These are phyloP conservation scores for Kickxella alabastrina DNA, from an alignment of 192 early-diverging fungal genomes.

Conservation along the genomic window DNA sequence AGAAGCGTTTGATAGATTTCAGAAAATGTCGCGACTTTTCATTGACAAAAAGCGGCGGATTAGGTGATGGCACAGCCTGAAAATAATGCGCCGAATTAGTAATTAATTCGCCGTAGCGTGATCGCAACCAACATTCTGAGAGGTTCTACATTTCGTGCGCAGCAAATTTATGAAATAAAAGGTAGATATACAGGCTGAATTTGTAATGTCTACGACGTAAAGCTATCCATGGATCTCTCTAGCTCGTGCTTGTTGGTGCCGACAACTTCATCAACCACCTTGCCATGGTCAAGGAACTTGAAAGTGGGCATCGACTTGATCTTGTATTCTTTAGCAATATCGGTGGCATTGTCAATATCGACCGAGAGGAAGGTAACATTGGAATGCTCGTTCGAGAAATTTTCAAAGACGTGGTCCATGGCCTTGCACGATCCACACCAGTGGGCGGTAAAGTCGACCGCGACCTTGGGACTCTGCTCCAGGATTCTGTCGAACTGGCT, in stretches of 20 bases:
- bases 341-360: conserved; percentile 69
- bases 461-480: conserved; percentile 40
- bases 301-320: conserved; percentile 78
- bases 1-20: no score
- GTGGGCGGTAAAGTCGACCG: conserved; percentile 74
- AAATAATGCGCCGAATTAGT: no score
- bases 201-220: conserved; percentile 12
- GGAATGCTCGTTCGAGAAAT: conserved; percentile 53
- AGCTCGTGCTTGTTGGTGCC: conserved; percentile 55
- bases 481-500: conserved; percentile 22
- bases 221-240: conserved; percentile 16
- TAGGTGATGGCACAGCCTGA: no score
- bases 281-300: conserved; percentile 62
- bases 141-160: no score
- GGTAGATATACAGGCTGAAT: no score
- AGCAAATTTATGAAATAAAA: no score
- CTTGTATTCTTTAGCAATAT: conserved; percentile 42
- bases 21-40: no score
- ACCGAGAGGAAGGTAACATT: conserved; percentile 75
- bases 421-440: conserved; percentile 90
- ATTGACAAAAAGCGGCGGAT: no score
- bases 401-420: conserved; percentile 64
- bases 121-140: no score
- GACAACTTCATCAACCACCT: conserved; percentile 57
- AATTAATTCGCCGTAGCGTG: no score